These are phyloP conservation scores for Hypoxylon sp. DNA, from an alignment of 2,329 filamentous ascomycete species.

Conservation along the genomic window DNA sequence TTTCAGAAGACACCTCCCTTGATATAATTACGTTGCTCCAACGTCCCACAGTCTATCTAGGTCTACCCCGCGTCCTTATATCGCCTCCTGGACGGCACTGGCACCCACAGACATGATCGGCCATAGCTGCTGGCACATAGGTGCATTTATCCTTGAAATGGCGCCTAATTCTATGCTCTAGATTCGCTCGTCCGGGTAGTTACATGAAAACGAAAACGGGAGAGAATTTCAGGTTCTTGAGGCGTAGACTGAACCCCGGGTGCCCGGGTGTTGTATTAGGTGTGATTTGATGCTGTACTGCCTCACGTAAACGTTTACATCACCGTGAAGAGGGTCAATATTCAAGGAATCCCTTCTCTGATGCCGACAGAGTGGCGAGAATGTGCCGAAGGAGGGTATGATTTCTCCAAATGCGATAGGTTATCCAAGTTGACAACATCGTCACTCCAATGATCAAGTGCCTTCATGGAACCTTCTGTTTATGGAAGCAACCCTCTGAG, in stretches of 20 bases:
- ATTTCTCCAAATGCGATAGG: conserved; percentile 30
- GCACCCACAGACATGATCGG: conserved; percentile 33
- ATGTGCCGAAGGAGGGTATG: conserved; percentile 51
- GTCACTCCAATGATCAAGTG: conserved; percentile 28
- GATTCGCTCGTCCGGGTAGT: conserved; percentile 19
- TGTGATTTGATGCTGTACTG: conserved; percentile 36
- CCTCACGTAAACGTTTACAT: conserved; percentile 16
- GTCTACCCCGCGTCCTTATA: conserved; percentile 41
- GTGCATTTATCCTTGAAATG: conserved; percentile 37
- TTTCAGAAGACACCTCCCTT: conserved; percentile 33
- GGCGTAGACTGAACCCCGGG: conserved; percentile 13
- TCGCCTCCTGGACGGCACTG: conserved; percentile 26
- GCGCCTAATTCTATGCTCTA: conserved; percentile 32
- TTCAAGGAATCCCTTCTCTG: conserved; percentile 7
- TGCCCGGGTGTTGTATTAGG: conserved; percentile 8
- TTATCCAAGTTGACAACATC: conserved; percentile 33
- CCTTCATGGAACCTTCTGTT: conserved; percentile 46
- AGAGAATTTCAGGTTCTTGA: conserved; percentile 17
- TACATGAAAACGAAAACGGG: conserved; percentile 16
- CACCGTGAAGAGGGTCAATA: conserved; percentile 13
- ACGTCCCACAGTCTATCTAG: conserved; percentile 23
- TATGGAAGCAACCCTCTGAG: conserved; percentile 35
- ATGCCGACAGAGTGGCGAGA: conserved; percentile 52
- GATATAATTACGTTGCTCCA: conserved; percentile 31
- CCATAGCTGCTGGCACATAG: conserved; percentile 28